These are phyloP conservation scores for Teratosphaeria epicoccoides DNA, from an alignment of 2,329 filamentous ascomycete genomes.

Conservation along the genomic window DNA sequence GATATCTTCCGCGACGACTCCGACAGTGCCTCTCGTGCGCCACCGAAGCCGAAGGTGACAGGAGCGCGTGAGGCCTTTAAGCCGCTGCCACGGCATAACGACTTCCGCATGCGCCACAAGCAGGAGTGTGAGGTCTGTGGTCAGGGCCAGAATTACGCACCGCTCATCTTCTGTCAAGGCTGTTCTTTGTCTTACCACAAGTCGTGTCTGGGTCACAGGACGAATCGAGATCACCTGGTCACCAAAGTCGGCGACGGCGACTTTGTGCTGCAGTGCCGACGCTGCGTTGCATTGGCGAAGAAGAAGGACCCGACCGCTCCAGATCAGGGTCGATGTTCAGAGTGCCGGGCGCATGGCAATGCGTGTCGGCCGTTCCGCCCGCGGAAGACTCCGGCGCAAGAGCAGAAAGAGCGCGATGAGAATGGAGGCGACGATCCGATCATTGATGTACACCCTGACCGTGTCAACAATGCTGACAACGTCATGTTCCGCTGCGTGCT, in stretches of 20 bases:
- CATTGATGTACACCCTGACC: slow-evolving; percentile 47
- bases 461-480: slow-evolving; percentile 65
- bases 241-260: slow-evolving; percentile 69
- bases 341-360: slow-evolving; percentile 53
- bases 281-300: slow-evolving; percentile 59
- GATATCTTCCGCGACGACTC: slow-evolving; percentile 43
- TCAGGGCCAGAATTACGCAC: slow-evolving; percentile 49
- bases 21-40: slow-evolving; percentile 19
- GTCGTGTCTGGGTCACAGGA: slow-evolving; percentile 64
- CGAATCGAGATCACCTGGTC: slow-evolving; percentile 69
- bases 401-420: slow-evolving; percentile 70
- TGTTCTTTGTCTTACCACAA: slow-evolving; percentile 79
- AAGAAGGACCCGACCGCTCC: slow-evolving; percentile 63
- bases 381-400: slow-evolving; percentile 63
- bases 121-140: slow-evolving; percentile 64
- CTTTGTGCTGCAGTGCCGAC: slow-evolving; percentile 83
- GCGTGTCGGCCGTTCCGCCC: slow-evolving; percentile 67
- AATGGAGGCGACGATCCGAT: slow-evolving; percentile 73
- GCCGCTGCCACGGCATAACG: slow-evolving; percentile 47
- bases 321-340: slow-evolving; percentile 58
- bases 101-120: slow-evolving; percentile 62
- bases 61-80: slow-evolving; percentile 64
- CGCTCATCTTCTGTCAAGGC: slow-evolving; percentile 79
- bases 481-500: slow-evolving; percentile 72
- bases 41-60: slow-evolving; percentile 43